Base-by-base conservation (phyloP, 129 eudicot genomes). In the Ambrosia trifida region DNA sequence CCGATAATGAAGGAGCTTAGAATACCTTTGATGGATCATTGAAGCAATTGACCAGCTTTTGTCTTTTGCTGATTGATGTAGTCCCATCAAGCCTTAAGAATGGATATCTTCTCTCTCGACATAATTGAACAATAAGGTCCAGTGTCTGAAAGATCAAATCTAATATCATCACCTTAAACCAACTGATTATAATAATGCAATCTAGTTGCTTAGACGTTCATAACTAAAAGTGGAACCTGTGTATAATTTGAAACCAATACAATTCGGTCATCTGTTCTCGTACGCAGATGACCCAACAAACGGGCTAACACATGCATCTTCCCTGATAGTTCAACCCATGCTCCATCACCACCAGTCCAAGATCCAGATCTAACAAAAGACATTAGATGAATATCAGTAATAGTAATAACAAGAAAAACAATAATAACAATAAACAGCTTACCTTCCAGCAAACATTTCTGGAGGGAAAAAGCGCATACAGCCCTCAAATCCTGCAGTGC, bases 171-270 rank as follows among this genome's bases (percentile, higher is more conserved):
- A 81, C 32, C 63, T 66, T 36, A 74, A 76, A 63, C 40, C 5
- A 35, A 14, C 14, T 28, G 33, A 59, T 28, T 52, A 33, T 28
- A 59, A 57, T 6, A 70, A 18, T 71, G 66, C 10, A n/a, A 64
- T 63, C 57, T 59, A 63, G 54, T 49, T 72, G 46, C 66, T 33
- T 14, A 49, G 11, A 54, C 18, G 7, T 4, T 47, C 38, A 30
- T 33, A 10, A 57, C 5, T 49, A 59, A 31, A 64, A 64, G 38
- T 69, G 56, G 52, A 47, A 95, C 97, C 94, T 90, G 97, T 30
- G 99, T 95, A 69, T 95, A 95, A 85, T 95, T 95, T 78, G 99
- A 95, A 72, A 95, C 99, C 49, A 95, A 87, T 65, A 95, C 99
- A 58, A 95, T 95, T 76, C 96, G 86, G 72, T 95, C 99, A 86